Conservation (phyloP, 768 basidiomycete genomes). For the Tulasnella sp. region DNA sequence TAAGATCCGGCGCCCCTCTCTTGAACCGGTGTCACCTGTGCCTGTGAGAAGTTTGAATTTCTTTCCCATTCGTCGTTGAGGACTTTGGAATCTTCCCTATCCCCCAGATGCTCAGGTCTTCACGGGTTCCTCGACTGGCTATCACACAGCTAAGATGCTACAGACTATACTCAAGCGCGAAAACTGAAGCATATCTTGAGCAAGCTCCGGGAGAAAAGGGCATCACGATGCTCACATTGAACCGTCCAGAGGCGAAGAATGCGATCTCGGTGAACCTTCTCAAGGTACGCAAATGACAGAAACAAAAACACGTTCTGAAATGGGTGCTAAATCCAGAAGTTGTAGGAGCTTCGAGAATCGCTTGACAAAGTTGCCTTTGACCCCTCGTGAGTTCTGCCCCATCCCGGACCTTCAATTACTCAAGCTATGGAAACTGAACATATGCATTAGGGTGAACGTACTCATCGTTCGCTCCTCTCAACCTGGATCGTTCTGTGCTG, state of each 20-base stretch:
- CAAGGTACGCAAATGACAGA: conserved; percentile 34
- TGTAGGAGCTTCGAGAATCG: conserved; percentile 60
- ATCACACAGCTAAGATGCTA: too few species aligned
- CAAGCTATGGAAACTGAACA: not conserved
- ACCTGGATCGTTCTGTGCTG: conserved; percentile 77
- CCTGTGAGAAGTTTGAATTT: too few species aligned
- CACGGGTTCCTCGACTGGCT: too few species aligned
- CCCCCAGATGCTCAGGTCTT: too few species aligned
- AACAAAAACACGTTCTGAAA: not conserved
- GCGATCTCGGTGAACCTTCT: conserved; percentile 71
- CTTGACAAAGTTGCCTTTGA: conserved; percentile 57
- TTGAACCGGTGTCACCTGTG: too few species aligned
- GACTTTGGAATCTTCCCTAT: too few species aligned
- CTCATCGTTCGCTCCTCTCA: conserved; percentile 76
- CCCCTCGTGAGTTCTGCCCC: conserved; percentile 38
- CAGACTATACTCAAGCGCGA: too few species aligned
- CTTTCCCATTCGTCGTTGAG: too few species aligned
- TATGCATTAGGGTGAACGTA: conserved; percentile 47
- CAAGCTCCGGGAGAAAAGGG: conserved; percentile 36
- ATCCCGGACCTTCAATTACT: not conserved
- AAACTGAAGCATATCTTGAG: conserved; percentile 21
- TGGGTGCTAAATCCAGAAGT: conserved; percentile 2
- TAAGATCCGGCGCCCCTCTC: too few species aligned
- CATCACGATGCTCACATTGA: conserved; percentile 63
- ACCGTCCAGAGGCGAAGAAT: conserved; percentile 76